phyloP scores from a whole-genome alignment of 306 rosid genomes.

The Bauhinia variegata region DNA sequence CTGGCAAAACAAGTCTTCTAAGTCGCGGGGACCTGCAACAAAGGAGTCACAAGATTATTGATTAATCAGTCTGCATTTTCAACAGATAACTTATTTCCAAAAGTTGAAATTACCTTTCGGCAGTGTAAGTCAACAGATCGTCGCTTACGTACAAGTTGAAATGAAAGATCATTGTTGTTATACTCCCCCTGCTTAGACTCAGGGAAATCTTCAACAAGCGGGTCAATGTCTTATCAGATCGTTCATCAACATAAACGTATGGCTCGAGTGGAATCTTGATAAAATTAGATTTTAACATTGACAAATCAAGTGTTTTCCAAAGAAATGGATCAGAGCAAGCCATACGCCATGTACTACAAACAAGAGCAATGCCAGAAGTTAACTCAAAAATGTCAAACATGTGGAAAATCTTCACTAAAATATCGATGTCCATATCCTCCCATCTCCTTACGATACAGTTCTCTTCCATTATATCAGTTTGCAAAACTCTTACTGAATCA shows the following conservation, averaged over 20 bases:
- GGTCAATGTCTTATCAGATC: conserved; percentile 58
- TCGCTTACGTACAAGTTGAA: conserved; percentile 70
- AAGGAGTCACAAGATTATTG: too few species aligned
- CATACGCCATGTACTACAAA: conserved; percentile 72
- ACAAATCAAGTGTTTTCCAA: conserved; percentile 79
- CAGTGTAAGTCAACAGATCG: conserved; percentile 75
- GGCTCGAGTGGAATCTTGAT: conserved; percentile 80
- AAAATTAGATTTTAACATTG: conserved; percentile 67
- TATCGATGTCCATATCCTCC: conserved; percentile 75
- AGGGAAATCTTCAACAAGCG: conserved; percentile 66
- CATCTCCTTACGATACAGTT: conserved; percentile 49
- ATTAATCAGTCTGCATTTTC: not conserved
- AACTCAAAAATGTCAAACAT: conserved; percentile 60
- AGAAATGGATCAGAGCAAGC: conserved; percentile 74
- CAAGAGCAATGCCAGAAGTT: conserved; percentile 70
- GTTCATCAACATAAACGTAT: conserved; percentile 65
- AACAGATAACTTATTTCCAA: not conserved
- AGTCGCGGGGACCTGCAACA: conserved; percentile 62
- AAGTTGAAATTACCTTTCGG: conserved; percentile 69
- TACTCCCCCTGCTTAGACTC: conserved; percentile 63
- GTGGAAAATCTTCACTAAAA: conserved; percentile 73
- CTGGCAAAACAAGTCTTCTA: conserved; percentile 73
- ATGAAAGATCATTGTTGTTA: conserved; percentile 66
- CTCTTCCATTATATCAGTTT: conserved; percentile 62
- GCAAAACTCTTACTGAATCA: conserved; percentile 34